Percentiles rank a stretch among this genome's conserved stretches.
Evolutionary conservation across 306 rosid species (phyloP).

Genomic region (Hippophae rhamnoides): DNA sequence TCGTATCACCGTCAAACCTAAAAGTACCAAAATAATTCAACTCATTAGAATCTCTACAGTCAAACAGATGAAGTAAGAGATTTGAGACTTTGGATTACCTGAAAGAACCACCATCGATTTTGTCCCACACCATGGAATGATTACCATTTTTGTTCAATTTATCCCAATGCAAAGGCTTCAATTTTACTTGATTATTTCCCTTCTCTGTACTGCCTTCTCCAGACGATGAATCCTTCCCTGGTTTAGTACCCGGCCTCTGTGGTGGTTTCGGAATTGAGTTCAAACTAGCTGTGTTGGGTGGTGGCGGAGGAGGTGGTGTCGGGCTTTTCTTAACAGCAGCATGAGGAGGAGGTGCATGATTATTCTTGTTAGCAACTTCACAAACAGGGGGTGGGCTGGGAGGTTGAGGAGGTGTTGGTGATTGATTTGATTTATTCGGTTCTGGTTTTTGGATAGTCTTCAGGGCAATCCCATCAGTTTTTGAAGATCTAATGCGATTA

Average conservation of each 20-base stretch:
- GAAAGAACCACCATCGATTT: conserved; percentile 60
- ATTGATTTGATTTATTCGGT: conserved; percentile 9
- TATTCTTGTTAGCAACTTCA: conserved; percentile 6
- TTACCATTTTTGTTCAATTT: conserved; percentile 55
- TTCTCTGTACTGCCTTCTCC: conserved; percentile 23
- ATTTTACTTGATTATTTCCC: conserved; percentile 40
- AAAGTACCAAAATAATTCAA: background rate
- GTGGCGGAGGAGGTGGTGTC: conserved; percentile 24
- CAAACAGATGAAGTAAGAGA: background rate
- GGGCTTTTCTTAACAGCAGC: conserved; percentile 15
- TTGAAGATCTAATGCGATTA: conserved; percentile 15
- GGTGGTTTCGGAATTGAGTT: conserved; percentile 47
- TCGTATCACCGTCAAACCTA: conserved; percentile 37
- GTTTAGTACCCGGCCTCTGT: conserved; percentile 22
- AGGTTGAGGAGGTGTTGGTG: conserved; percentile 20
- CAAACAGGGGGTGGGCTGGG: conserved; percentile 5
- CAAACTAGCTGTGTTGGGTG: conserved; percentile 31
- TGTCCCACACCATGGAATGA: conserved; percentile 98
- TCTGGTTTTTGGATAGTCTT: conserved; percentile 23
- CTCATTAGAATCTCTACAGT: background rate
- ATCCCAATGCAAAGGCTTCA: conserved; percentile 93
- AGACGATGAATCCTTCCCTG: conserved; percentile 26
- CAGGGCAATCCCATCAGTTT: conserved; percentile 12
- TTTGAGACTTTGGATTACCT: conserved; percentile 35
- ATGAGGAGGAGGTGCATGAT: conserved; percentile 6